Evolutionary conservation across 2,329 filamentous ascomycete genomes (phyloP).

Genomic region (Bipolaris zeicola): DNA sequence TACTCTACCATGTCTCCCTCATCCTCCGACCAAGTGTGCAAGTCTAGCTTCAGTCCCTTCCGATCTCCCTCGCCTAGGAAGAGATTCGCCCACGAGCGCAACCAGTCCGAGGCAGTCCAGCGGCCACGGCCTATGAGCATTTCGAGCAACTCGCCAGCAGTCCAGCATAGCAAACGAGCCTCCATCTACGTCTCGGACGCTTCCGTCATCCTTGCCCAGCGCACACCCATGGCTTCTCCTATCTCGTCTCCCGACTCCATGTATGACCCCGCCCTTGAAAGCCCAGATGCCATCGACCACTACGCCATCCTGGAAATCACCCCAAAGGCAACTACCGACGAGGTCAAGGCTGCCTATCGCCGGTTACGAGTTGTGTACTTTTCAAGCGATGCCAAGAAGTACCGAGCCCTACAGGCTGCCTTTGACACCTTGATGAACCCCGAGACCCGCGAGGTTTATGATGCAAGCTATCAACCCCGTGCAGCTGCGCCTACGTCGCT

Average conservation of each 20-base stretch:
- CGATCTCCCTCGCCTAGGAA: conserved; percentile 17
- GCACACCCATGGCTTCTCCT: conserved; percentile 28
- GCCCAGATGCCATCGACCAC: conserved; percentile 35
- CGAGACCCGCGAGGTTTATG: conserved; percentile 36
- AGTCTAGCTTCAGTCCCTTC: conserved; percentile 27
- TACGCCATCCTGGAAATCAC: conserved; percentile 38
- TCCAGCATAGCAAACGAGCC: conserved; percentile 27
- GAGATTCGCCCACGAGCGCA: conserved; percentile 29
- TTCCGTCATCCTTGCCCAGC: conserved; percentile 28
- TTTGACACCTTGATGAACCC: conserved; percentile 39
- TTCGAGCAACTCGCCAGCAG: conserved; percentile 16
- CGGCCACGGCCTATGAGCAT: conserved; percentile 29
- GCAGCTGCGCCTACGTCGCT: conserved; percentile 8
- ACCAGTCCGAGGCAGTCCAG: conserved; percentile 31
- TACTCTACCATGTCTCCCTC: conserved; percentile 19
- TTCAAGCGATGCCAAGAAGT: conserved; percentile 34
- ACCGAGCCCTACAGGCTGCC: conserved; percentile 37
- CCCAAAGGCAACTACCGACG: conserved; percentile 32
- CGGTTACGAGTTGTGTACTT: conserved; percentile 38
- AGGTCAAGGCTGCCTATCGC: conserved; percentile 39
- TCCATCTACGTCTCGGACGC: conserved; percentile 38
- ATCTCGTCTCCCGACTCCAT: conserved; percentile 18
- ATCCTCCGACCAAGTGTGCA: conserved; percentile 25
- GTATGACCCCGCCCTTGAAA: conserved; percentile 21
- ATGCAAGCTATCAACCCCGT: conserved; percentile 25